A percentile compares a stretch with the other conserved stretches of the same genome.
These are phyloP conservation scores for Suillus decipiens DNA, from an alignment of 768 basidiomycete genomes.

Conservation along the genomic window DNA sequence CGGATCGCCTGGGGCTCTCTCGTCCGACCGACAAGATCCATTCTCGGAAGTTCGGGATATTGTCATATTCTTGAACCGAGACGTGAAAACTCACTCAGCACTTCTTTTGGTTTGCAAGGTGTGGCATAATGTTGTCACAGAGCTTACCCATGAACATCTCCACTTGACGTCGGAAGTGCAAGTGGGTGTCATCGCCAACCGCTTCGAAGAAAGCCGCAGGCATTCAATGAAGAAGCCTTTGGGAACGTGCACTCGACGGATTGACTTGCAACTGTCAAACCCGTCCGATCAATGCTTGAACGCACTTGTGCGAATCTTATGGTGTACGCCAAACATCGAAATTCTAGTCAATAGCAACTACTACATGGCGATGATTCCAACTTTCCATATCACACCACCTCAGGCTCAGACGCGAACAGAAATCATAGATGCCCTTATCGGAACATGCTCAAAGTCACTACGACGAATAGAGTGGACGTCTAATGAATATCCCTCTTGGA, in stretches of 20 bases:
- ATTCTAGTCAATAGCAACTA: conserved; percentile 44
- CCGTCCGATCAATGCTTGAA: conserved; percentile 21
- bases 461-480: conserved; percentile 47
- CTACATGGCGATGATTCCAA: conserved; percentile 26
- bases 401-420: conserved; percentile 31
- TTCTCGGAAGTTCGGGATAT: conserved; percentile 36
- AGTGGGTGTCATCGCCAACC: conserved; percentile 34
- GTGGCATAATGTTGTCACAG: conserved; percentile 39
- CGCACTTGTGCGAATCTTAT: conserved; percentile 39
- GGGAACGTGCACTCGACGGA: conserved; percentile 41
- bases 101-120: conserved; percentile 39
- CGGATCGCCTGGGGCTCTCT: conserved; percentile 35
- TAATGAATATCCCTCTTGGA: conserved; percentile 44
- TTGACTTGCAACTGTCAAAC: conserved; percentile 43
- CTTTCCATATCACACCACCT: conserved; percentile 22
- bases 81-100: conserved; percentile 28
- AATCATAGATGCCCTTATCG: conserved; percentile 36
- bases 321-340: conserved; percentile 44
- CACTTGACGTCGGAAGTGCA: conserved; percentile 39
- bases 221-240: conserved; percentile 28
- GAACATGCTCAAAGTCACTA: conserved; percentile 36
- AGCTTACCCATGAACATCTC: conserved; percentile 44
- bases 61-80: conserved; percentile 34
- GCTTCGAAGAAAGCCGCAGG: conserved; percentile 33
- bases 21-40: conserved; percentile 40